Conservation (phyloP, 257 asterid species). For the Solanum chaucha region DNA sequence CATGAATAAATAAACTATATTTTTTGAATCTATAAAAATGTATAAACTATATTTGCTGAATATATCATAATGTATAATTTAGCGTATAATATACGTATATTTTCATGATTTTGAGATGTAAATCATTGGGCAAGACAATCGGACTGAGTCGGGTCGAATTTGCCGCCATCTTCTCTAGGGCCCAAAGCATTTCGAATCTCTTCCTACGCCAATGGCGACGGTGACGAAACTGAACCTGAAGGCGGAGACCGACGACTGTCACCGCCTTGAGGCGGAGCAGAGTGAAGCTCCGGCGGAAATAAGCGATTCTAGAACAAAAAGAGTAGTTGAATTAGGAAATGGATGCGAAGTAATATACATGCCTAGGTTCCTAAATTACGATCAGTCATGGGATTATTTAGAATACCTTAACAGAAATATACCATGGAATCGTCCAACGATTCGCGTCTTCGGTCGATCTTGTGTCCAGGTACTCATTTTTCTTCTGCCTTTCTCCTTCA, state of each 20-base stretch:
- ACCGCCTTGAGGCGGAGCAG: neutral
- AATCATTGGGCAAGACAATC: neutral
- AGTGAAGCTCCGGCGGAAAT: neutral
- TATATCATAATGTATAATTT: too few relatives aligned
- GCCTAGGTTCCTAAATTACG: slow-evolving; percentile 45
- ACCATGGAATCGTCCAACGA: slow-evolving; percentile 90
- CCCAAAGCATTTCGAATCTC: neutral
- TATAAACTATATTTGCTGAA: too few relatives aligned
- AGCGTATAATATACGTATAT: neutral
- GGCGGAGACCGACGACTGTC: neutral
- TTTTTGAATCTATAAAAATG: too few relatives aligned
- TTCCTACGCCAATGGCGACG: slow-evolving; percentile 1
- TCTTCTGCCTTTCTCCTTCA: neutral
- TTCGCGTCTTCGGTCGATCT: slow-evolving; percentile 67
- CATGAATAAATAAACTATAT: too few relatives aligned
- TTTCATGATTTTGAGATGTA: neutral
- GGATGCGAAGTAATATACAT: slow-evolving; percentile 56
- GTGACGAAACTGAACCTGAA: neutral
- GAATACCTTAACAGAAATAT: slow-evolving; percentile 71
- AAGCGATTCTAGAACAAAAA: neutral
- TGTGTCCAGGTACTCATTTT: slow-evolving; percentile 54
- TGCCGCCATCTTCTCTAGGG: neutral
- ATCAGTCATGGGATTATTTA: slow-evolving; percentile 61
- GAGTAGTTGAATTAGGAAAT: slow-evolving; percentile 45
- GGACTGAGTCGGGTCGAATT: neutral